Evolutionary conservation across 106 monocot species (phyloP), one percentile per base, ranked within the genome.

Genomic region (Agapanthus africanus): DNA sequence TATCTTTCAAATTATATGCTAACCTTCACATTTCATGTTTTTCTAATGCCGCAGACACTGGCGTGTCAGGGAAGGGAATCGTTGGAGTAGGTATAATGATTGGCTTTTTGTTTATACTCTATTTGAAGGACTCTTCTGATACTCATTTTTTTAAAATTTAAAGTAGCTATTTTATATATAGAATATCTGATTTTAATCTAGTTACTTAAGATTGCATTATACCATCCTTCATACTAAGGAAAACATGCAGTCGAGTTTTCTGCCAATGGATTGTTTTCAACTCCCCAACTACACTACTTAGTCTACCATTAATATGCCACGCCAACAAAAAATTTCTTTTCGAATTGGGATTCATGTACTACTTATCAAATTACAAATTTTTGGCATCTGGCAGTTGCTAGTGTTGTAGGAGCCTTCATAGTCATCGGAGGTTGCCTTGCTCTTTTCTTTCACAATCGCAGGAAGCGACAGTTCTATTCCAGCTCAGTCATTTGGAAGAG

Each of bases 391-490:
- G 11, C 66, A 73, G 36, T 3, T 23, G 39, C 27, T 51, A 74
- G 77, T 16, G 56, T 7, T 16, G 70, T 21, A 40, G 62, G 35
- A 61, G 36, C 34, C 46, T n/a, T n/a, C n/a, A 10, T 80, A 9
- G 15, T 78, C 46, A 28, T 61, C 27, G 19, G 27, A 50, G 62
- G 25, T 46, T 30, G 31, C 31, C 4, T 78, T 22, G 70, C 59
- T 64, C 23, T 80, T 6, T 65, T 72, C 8, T 46, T 59, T n/a
- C 72, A 62, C 69, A 74, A 59, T 26, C 68, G 61, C 7, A 72
- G 59, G 71, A 83, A 77, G 77, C 70, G 72, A 40, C 62, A 62
- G 19, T 63, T 56, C 37, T n/a, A n/a, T n/a, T n/a, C n/a, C n/a
- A n/a, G n/a, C n/a, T n/a, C n/a, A n/a, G n/a, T n/a, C n/a, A n/a